Percentiles rank a stretch among this genome's conserved stretches.
Conservation (phyloP, 1,284 basidiomycete genomes). For the Irpex sp. region DNA sequence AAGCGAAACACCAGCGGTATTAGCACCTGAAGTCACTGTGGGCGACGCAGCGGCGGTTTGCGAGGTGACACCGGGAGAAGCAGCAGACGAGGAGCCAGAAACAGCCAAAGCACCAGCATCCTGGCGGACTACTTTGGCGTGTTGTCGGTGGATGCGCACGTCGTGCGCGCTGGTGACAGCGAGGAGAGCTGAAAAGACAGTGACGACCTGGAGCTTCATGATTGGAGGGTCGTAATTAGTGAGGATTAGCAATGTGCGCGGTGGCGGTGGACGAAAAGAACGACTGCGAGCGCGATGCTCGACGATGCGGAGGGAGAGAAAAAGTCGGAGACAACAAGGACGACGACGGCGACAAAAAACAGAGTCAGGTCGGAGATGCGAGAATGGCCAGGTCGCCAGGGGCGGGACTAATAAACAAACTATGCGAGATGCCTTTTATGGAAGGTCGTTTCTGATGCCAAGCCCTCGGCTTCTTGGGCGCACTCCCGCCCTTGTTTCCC, state of each 20-base stretch:
- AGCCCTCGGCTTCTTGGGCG: not conserved
- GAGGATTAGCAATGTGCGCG: not conserved
- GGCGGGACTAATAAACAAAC: conserved; percentile 8
- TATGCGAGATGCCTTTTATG: conserved; percentile 6
- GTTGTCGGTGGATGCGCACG: not conserved
- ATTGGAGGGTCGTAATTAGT: conserved; percentile 28
- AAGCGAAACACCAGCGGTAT: not conserved
- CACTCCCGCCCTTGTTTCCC: not conserved
- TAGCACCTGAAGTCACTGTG: not conserved
- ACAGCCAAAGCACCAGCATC: conserved; percentile 6
- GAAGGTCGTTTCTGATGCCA: not conserved
- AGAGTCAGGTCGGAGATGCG: not conserved
- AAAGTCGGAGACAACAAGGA: conserved; percentile 10
- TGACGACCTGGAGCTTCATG: conserved; percentile 42
- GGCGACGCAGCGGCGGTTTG: conserved; percentile 1
- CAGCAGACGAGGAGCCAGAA: conserved; percentile 12
- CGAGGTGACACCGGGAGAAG: conserved; percentile 23
- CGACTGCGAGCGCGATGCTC: conserved; percentile 13
- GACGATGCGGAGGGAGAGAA: conserved; percentile 1
- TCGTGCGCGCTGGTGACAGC: conserved; percentile 33
- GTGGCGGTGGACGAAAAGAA: conserved; percentile 10
- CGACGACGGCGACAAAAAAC: conserved; percentile 8
- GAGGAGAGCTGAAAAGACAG: conserved; percentile 41
- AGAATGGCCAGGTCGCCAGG: not conserved
- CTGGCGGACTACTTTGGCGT: conserved; percentile 22